Evolutionary conservation across 1,284 basidiomycete genomes (phyloP).

Genomic region (Ceratobasidium sp.): DNA sequence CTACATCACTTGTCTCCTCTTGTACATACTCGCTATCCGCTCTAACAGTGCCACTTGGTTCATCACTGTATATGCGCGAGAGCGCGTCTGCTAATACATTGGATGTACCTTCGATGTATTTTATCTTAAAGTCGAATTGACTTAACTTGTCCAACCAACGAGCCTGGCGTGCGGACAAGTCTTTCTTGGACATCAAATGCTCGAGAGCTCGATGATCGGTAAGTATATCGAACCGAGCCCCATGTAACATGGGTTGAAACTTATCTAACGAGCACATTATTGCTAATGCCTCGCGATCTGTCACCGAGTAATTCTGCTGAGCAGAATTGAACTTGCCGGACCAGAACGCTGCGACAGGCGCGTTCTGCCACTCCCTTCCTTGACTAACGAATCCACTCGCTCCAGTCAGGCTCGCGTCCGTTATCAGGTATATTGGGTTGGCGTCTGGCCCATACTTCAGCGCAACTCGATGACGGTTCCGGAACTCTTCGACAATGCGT

Average conservation of each 20-base stretch:
- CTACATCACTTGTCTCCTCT: no score
- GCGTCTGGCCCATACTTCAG: constrained; percentile 52
- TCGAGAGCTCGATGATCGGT: no score
- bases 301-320: no score
- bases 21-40: no score
- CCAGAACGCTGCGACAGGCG: constrained; percentile 53
- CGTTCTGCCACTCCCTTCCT: constrained; percentile 51
- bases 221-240: no score
- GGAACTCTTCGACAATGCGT: constrained; percentile 50
- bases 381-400: constrained; percentile 51
- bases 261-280: no score
- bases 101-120: constrained; percentile 50
- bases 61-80: constrained; percentile 58
- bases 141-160: no score
- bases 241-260: no score
- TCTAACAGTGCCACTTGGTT: constrained; percentile 41
- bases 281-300: no score
- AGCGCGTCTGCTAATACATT: constrained; percentile 56
- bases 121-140: constrained; percentile 56
- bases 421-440: constrained; percentile 48
- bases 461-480: constrained; percentile 49
- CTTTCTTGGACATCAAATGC: no score
- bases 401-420: constrained; percentile 52
- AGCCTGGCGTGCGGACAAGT: no score
- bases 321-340: constrained; percentile 45